Evolutionary conservation across 805 yeast genomes (phyloP), one percentile per base, ranked within the genome.

Genomic region (Torulaspora indica): DNA sequence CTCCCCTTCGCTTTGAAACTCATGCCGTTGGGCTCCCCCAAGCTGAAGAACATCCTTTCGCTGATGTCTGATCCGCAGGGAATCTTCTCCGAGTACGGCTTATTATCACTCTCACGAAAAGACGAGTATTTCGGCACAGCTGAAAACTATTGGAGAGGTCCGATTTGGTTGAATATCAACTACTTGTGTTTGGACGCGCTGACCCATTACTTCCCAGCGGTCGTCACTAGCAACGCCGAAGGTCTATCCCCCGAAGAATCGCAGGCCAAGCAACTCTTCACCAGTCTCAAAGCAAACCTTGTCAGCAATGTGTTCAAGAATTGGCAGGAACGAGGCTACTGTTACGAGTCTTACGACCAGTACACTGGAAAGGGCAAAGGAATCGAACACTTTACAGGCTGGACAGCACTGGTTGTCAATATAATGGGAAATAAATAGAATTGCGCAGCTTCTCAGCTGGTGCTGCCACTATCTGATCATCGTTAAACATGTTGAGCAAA

Each of bases 101-200:
- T 93, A 29, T 73, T 96, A 50, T 85, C 95, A 0, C 68, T 93
- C 29, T 85, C 96, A 0, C 79, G 78, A 55, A 54, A 72, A 4
- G 90, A 85, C 55, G 68, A 69, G 15, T 68, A 58, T 46, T 93
- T 83, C 66, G 84, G 84, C 43, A 77, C 81, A 0, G 91, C 75
- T 6, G 98, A 93, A 59, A 82, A 91, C 64, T 93, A 93, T 68
- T 93, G 98, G 98, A 77, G 96, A 51, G 93, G 96, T 1, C 87
- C 95, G 14, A 74, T 93, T 22, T 93, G 98, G 98, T 72, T 89
- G 54, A 85, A 89, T 62, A 85, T 93, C 58, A 93, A 93, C 68
- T 91, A 88, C 58, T 68, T 93, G 63, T 71, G 82, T 4, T 69
- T 93, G 34, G 93, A 88, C 42, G 75, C 85, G 4, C 69, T 93